Evolutionary conservation across 1,284 basidiomycete genomes (phyloP).

Genomic region (Pholiota adiposa): DNA sequence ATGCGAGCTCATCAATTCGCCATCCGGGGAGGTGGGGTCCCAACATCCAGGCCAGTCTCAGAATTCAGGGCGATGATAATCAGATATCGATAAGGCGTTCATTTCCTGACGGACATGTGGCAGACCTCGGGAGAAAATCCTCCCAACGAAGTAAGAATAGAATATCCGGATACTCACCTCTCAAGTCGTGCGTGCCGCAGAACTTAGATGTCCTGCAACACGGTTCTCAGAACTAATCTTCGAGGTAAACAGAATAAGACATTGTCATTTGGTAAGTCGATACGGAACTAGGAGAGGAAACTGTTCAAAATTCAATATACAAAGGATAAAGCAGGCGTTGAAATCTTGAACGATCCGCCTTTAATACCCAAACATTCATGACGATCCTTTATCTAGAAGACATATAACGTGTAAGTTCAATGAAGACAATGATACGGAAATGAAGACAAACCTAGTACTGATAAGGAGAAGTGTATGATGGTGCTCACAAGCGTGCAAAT

Average conservation of each 20-base stretch:
- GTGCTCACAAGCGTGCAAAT: conserved; percentile 14
- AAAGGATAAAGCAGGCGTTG: conserved; percentile 2
- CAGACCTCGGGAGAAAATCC: not conserved
- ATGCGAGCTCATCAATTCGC: not conserved
- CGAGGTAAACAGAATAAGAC: not conserved
- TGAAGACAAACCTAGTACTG: conserved; percentile 15
- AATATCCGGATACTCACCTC: not conserved
- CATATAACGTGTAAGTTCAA: not conserved
- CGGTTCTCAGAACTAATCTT: not conserved
- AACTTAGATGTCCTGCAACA: not conserved
- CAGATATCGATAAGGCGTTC: not conserved
- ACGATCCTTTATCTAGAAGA: not conserved
- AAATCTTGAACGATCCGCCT: not conserved
- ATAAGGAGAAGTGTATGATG: conserved; percentile 17
- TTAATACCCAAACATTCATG: not conserved
- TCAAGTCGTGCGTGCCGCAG: too few species aligned
- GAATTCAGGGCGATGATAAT: not conserved
- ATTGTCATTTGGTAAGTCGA: conserved; percentile 4
- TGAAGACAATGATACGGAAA: too few species aligned
- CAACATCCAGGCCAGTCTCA: not conserved
- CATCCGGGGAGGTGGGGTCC: not conserved
- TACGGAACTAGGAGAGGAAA: conserved; percentile 1
- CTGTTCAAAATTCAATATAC: conserved; percentile 6
- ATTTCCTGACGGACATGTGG: not conserved
- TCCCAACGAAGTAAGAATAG: not conserved